Evolutionary conservation across 441 rosid species (phyloP).

Genomic region (Bocquillonia castaneifolia): DNA sequence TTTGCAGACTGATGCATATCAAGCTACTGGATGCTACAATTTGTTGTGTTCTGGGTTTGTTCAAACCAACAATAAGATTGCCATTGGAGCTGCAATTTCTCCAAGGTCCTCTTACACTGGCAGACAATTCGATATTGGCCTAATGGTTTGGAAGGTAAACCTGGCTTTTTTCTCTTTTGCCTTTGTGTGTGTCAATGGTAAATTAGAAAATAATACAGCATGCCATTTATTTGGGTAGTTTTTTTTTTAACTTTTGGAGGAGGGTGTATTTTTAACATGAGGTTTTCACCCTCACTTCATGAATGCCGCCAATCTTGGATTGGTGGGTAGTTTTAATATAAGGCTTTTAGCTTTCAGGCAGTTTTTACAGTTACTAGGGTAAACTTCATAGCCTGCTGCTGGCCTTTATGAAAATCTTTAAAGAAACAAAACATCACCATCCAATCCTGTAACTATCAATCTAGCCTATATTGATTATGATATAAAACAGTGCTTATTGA

Average conservation of each 20-base stretch:
- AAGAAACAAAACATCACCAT: slow-evolving; percentile 12
- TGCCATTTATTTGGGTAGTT: neutral
- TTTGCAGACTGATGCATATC: slow-evolving; percentile 88
- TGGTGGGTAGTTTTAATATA: too few species aligned
- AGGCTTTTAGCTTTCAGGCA: neutral
- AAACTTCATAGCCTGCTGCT: neutral
- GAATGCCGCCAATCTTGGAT: too few species aligned
- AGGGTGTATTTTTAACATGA: too few species aligned
- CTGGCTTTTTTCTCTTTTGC: neutral
- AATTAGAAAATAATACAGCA: neutral
- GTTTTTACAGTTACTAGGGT: slow-evolving; percentile 6
- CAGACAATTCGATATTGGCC: slow-evolving; percentile 84
- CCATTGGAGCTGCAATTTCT: slow-evolving; percentile 96
- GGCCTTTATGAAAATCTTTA: neutral
- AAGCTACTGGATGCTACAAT: slow-evolving; percentile 94
- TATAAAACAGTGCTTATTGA: neutral
- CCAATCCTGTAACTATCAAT: neutral
- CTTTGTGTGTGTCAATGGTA: neutral
- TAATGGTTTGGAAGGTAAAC: slow-evolving; percentile 88
- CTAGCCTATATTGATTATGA: slow-evolving; percentile 3
- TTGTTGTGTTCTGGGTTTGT: slow-evolving; percentile 91
- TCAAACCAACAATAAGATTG: slow-evolving; percentile 76
- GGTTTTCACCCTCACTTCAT: too few species aligned
- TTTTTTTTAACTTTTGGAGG: too few species aligned
- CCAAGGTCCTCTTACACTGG: slow-evolving; percentile 73